Conservation (phyloP, 352 stramenopile species). For the Phytophthora boehmeriae region DNA sequence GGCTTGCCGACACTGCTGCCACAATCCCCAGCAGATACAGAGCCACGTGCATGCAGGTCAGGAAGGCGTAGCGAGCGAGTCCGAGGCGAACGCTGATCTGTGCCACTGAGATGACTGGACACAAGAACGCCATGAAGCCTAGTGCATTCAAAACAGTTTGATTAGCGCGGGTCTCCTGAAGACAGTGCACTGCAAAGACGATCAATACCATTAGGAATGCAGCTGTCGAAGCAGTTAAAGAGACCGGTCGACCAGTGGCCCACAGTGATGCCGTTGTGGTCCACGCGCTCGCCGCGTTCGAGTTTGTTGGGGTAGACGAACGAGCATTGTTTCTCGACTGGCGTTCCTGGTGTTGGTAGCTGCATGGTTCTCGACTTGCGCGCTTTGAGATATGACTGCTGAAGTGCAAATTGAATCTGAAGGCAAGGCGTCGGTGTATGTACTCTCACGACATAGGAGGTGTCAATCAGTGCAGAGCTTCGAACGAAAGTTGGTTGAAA, state of each 20-base stretch:
- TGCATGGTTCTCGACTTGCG: background rate
- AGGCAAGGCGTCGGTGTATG: background rate
- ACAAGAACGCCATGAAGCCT: constrained; percentile 46
- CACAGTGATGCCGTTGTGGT: constrained; percentile 29
- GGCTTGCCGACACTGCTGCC: constrained; percentile 26
- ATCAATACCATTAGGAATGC: constrained; percentile 28
- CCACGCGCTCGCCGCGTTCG: constrained; percentile 5
- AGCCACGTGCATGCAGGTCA: constrained; percentile 37
- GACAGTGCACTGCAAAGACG: too few species aligned
- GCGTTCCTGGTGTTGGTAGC: background rate
- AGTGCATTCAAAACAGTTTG: background rate
- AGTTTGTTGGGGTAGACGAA: constrained; percentile 7
- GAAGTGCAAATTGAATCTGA: constrained; percentile 2
- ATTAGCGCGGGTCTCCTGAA: too few species aligned
- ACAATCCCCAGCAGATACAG: constrained; percentile 42
- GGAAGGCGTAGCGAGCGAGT: constrained; percentile 41
- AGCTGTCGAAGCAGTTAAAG: constrained; percentile 27
- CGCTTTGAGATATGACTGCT: background rate
- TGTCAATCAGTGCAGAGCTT: background rate
- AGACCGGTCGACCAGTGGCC: constrained; percentile 25
- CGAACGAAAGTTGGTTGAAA: background rate
- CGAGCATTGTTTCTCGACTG: background rate
- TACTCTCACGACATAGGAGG: background rate
- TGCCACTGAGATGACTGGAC: constrained; percentile 51
- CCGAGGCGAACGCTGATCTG: constrained; percentile 52